A percentile compares a stretch with the other conserved stretches of the same genome.
phyloP scores from a whole-genome alignment of 208 protist genomes.

The Naegleria fowleri region DNA sequence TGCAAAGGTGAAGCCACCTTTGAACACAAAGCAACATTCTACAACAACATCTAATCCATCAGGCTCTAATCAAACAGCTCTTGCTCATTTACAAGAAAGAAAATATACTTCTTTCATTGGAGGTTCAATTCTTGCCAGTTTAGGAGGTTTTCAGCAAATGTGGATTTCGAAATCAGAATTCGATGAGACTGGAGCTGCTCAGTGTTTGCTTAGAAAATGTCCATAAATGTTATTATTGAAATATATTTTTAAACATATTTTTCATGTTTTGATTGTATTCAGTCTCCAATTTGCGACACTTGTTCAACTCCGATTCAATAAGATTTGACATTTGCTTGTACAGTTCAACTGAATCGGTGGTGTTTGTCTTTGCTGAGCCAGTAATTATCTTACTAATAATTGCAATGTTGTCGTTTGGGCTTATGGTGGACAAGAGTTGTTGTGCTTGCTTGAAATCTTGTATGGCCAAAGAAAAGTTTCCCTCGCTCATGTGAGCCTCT shows the following conservation, averaged over 20 bases:
- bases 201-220: constrained; percentile 71
- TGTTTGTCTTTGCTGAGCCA: background rate
- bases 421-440: background rate
- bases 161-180: constrained; percentile 71
- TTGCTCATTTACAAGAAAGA: constrained; percentile 44
- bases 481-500: background rate
- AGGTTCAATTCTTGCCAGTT: constrained; percentile 63
- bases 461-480: background rate
- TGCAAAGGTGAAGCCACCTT: constrained; percentile 32
- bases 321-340: background rate
- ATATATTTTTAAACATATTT: constrained; percentile 38
- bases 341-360: background rate
- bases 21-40: background rate
- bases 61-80: background rate
- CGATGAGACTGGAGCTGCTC: constrained; percentile 60
- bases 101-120: constrained; percentile 68
- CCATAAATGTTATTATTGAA: constrained; percentile 45
- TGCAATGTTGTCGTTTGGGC: background rate
- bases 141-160: constrained; percentile 35
- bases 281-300: constrained; percentile 59
- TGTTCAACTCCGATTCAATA: constrained; percentile 48
- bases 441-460: background rate
- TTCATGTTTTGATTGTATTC: constrained; percentile 43
- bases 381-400: background rate
- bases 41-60: background rate